Evolutionary conservation across 2,329 filamentous ascomycete species (phyloP).

Genomic region (Aspergillus nomiae): DNA sequence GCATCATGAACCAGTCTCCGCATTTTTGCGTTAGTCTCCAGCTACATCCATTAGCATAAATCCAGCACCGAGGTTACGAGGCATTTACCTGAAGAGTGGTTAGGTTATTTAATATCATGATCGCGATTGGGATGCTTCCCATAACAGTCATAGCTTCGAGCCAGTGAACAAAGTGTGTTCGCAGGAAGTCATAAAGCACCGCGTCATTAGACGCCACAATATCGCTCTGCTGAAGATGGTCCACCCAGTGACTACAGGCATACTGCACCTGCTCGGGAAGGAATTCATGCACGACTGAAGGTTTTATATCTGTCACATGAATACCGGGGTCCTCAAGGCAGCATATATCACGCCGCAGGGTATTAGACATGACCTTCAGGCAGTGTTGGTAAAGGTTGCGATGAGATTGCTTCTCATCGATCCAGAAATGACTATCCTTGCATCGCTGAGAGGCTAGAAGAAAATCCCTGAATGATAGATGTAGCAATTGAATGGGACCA

Average conservation of each 20-base stretch:
- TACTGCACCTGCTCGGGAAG: conserved; percentile 4
- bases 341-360: not conserved
- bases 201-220: not conserved
- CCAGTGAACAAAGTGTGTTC: conserved; percentile 6
- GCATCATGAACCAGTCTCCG: not conserved
- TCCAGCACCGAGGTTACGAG: not conserved
- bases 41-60: not conserved
- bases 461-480: conserved; percentile 12
- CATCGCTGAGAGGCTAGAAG: not conserved
- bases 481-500: not conserved
- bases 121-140: not conserved
- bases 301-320: not conserved
- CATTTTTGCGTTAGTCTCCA: not conserved
- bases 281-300: not conserved
- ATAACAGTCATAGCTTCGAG: conserved; percentile 1
- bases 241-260: conserved; percentile 6
- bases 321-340: not conserved
- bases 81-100: not conserved
- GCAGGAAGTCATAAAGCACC: not conserved
- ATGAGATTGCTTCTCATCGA: not conserved
- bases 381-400: not conserved
- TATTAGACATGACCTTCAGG: not conserved
- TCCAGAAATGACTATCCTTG: not conserved
- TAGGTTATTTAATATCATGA: not conserved
- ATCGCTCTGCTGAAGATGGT: not conserved